Evolutionary conservation across 192 early-diverging fungal species (phyloP).

Genomic region (Coemansia sp.): DNA sequence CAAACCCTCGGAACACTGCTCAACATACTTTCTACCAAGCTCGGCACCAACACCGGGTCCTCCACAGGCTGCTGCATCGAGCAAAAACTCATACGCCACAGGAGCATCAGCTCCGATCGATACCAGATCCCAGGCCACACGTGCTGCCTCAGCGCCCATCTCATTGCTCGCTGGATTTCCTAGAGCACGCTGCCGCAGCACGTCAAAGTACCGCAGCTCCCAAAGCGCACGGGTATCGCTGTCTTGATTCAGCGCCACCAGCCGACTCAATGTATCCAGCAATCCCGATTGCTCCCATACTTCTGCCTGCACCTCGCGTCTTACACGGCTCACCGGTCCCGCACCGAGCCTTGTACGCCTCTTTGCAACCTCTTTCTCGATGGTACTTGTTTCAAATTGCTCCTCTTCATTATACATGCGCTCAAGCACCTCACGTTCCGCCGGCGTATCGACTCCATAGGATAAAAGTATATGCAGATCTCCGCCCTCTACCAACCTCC

Average conservation of each 20-base stretch:
- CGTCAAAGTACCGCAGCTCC: constrained; percentile 26
- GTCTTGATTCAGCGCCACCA: constrained; percentile 12
- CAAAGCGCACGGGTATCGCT: constrained; percentile 4
- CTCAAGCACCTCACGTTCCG: constrained; percentile 23
- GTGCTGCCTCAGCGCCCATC: constrained; percentile 16
- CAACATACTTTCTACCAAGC: too few species aligned
- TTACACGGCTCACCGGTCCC: constrained; percentile 57
- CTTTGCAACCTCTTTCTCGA: constrained; percentile 59
- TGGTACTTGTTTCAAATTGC: constrained; percentile 42
- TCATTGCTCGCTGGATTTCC: not conserved
- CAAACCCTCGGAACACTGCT: constrained; percentile 8
- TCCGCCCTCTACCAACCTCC: constrained; percentile 12
- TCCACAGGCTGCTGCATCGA: constrained; percentile 14
- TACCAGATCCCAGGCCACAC: constrained; percentile 22
- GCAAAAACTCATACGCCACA: constrained; percentile 32
- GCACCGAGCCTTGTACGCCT: constrained; percentile 68
- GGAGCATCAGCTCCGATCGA: constrained; percentile 9
- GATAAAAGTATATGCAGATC: constrained; percentile 8
- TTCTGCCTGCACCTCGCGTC: constrained; percentile 62
- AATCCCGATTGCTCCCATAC: constrained; percentile 59
- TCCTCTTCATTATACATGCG: constrained; percentile 47
- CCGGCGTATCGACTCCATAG: constrained; percentile 9
- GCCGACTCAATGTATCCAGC: constrained; percentile 22
- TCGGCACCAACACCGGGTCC: too few species aligned
- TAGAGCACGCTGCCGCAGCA: constrained; percentile 19